Percentiles rank a stretch among this genome's conserved stretches.
These are phyloP conservation scores for Crucihimalaya himalaica DNA, from an alignment of 345 rosid species.

Conservation along the genomic window DNA sequence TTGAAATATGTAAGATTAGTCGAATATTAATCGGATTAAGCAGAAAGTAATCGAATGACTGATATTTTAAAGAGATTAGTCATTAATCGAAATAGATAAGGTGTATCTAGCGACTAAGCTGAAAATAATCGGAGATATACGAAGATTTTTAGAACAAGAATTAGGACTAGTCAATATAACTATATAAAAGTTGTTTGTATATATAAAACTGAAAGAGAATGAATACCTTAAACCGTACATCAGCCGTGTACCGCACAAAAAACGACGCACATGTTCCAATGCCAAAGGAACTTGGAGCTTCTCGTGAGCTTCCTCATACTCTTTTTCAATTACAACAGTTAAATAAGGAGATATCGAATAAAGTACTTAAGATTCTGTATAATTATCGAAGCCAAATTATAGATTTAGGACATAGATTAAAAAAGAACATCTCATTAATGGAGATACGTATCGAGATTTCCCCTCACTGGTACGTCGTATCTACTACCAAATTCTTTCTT, in stretches of 20 bases:
- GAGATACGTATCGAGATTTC: conserved; percentile 42
- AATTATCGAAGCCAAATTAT: conserved; percentile 10
- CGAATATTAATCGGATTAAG: too few species aligned
- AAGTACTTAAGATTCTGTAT: not conserved
- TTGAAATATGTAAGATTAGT: too few species aligned
- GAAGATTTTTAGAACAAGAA: too few species aligned
- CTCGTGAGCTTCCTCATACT: conserved; percentile 46
- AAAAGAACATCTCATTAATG: conserved; percentile 21
- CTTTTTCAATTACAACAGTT: conserved; percentile 1
- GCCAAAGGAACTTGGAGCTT: conserved; percentile 24
- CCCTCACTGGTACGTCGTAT: conserved; percentile 55
- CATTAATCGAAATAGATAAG: too few species aligned
- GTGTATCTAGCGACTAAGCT: too few species aligned
- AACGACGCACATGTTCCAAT: conserved; percentile 41
- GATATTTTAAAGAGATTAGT: too few species aligned
- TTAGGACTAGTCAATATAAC: too few species aligned
- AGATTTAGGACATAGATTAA: conserved; percentile 18
- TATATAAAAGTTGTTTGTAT: not conserved
- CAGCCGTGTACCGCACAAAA: conserved; percentile 22
- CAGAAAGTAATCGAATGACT: too few species aligned
- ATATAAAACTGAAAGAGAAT: not conserved
- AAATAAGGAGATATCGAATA: not conserved
- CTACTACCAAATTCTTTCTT: conserved; percentile 42
- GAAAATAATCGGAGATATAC: too few species aligned
- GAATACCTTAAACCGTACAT: conserved; percentile 4